These are phyloP conservation scores for Irpex lacteus DNA, from an alignment of 1,284 basidiomycete genomes.

Conservation along the genomic window DNA sequence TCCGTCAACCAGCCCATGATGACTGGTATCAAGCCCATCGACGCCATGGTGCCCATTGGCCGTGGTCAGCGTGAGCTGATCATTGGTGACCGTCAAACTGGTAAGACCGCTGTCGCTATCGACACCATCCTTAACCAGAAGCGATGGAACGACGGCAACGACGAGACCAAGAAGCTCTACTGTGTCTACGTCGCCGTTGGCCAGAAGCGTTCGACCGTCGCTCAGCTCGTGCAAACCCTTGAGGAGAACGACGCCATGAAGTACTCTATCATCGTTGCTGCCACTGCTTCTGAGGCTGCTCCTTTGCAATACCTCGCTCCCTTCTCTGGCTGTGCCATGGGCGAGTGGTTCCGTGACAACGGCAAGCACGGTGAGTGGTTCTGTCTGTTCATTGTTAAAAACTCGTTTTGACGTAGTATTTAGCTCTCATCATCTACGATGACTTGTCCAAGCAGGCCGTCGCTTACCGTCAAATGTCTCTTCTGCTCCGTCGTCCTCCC, in stretches of 20 bases:
- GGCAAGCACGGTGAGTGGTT: conserved; percentile 77
- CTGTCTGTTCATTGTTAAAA: too few relatives aligned
- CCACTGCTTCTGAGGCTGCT: conserved; percentile 98
- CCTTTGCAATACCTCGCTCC: conserved; percentile 99
- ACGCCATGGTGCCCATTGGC: conserved; percentile 99
- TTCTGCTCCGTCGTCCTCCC: conserved; percentile 98
- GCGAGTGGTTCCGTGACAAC: conserved; percentile 99
- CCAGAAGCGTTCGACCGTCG: conserved; percentile 99
- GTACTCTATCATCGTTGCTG: conserved; percentile 98
- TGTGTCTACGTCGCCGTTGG: conserved; percentile 99
- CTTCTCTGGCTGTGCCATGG: conserved; percentile 99
- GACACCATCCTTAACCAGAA: conserved; percentile 99
- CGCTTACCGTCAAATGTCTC: conserved; percentile 99
- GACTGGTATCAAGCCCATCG: conserved; percentile 99
- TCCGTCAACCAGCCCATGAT: conserved; percentile 99
- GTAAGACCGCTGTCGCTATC: conserved; percentile 98
- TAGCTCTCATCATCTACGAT: conserved; percentile 98
- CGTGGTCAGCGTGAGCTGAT: conserved; percentile 99
- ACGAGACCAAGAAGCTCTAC: conserved; percentile 98
- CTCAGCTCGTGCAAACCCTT: conserved; percentile 98
- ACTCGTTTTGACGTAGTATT: conserved; percentile 17
- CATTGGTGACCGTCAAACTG: conserved; percentile 99
- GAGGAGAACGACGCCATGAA: conserved; percentile 99
- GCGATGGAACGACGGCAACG: conserved; percentile 97
- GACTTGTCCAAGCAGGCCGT: conserved; percentile 99